Conservation (phyloP, 441 rosid genomes). For the Gossypium schwendimanii region DNA sequence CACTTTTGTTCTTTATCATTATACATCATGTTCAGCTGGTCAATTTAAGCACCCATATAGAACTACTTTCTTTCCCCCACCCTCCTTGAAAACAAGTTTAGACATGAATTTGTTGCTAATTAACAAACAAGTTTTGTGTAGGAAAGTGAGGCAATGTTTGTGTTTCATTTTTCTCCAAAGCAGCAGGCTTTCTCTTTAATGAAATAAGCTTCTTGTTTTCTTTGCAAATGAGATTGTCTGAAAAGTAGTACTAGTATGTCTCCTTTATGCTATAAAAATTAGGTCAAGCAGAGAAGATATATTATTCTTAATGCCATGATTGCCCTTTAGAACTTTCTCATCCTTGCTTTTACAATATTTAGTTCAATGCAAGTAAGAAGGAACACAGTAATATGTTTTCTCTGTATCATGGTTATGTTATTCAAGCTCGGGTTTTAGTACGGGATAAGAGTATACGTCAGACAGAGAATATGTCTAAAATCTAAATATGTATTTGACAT, state of each 20-base stretch:
- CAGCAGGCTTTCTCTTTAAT: neutral
- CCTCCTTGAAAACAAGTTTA: neutral
- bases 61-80: neutral
- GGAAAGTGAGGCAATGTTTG: neutral
- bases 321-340: neutral
- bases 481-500: neutral
- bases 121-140: neutral
- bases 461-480: neutral
- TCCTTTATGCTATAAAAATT: neutral
- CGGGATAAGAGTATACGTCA: neutral
- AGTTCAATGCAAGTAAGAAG: neutral
- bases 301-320: neutral
- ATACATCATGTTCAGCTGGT: neutral
- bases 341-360: neutral
- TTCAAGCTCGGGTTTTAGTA: neutral
- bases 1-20: neutral
- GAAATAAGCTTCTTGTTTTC: neutral
- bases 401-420: neutral
- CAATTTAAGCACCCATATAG: conserved; percentile 1
- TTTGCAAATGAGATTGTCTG: neutral
- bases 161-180: neutral
- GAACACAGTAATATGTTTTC: neutral
- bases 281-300: neutral
- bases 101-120: neutral
- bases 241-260: neutral